A percentile compares a stretch with the other conserved stretches of the same genome.
Evolutionary conservation across 2,329 filamentous ascomycete genomes (phyloP).

Genomic region (Colletotrichum sublineola): DNA sequence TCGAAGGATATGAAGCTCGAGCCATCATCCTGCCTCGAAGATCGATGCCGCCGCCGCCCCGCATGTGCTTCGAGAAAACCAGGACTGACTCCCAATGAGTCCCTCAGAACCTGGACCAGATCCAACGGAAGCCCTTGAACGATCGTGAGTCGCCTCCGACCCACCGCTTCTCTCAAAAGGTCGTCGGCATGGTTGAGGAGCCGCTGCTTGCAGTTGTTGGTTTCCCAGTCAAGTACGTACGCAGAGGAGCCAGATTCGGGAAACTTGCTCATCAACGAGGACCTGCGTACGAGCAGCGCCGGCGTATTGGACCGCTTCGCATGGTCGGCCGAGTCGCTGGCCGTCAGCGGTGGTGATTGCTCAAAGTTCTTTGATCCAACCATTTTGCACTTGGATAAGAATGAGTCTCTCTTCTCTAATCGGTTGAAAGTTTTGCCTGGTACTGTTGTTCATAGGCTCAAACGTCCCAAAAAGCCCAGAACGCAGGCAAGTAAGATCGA

Average conservation of each 20-base stretch:
- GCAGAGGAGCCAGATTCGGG: conserved; percentile 36
- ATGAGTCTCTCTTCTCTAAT: neutral
- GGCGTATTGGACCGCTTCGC: conserved; percentile 37
- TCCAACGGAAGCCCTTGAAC: conserved; percentile 38
- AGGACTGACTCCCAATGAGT: conserved; percentile 47
- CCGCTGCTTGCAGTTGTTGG: conserved; percentile 31
- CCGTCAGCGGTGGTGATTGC: conserved; percentile 33
- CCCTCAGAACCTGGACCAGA: conserved; percentile 44
- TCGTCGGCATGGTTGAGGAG: conserved; percentile 36
- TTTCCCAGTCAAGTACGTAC: conserved; percentile 40
- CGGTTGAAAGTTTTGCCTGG: neutral
- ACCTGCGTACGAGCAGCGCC: conserved; percentile 36
- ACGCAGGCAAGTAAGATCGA: neutral
- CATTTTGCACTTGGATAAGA: conserved; percentile 7
- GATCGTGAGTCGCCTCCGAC: conserved; percentile 39
- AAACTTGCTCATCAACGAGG: conserved; percentile 34
- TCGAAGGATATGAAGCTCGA: conserved; percentile 45
- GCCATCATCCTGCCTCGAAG: conserved; percentile 31
- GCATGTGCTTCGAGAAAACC: conserved; percentile 51
- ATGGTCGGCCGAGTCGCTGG: conserved; percentile 35
- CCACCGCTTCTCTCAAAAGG: conserved; percentile 33
- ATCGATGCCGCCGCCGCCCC: conserved; percentile 46
- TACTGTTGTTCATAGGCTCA: neutral
- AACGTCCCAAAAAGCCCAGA: neutral
- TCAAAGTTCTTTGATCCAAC: conserved; percentile 20